Evolutionary conservation across 306 rosid genomes (phyloP).

Genomic region (Cucurbita ficifolia): DNA sequence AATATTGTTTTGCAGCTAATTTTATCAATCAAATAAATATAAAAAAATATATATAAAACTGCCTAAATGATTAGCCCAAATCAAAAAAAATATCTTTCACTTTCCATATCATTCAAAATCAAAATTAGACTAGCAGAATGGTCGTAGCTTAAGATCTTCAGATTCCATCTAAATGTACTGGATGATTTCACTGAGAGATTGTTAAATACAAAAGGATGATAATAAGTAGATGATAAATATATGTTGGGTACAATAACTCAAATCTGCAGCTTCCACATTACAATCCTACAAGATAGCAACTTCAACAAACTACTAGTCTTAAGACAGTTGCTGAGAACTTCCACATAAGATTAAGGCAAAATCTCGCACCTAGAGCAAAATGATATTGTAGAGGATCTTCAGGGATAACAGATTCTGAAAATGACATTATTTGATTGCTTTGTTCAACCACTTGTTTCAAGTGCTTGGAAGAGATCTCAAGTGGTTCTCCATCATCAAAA

Average conservation of each 20-base stretch:
- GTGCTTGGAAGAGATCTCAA: constrained; percentile 51
- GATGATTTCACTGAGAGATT: neutral
- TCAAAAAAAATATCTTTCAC: neutral
- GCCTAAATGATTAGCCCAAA: neutral
- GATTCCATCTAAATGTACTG: neutral
- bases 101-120: neutral
- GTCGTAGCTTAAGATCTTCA: neutral
- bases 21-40: neutral
- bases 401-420: constrained; percentile 59
- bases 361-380: constrained; percentile 45
- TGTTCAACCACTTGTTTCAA: constrained; percentile 43
- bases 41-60: neutral
- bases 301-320: neutral
- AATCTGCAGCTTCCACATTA: neutral
- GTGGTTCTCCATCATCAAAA: constrained; percentile 49
- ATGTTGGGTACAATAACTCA: neutral
- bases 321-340: neutral
- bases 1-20: neutral
- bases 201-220: neutral
- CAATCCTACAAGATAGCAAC: neutral
- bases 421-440: constrained; percentile 33
- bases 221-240: neutral
- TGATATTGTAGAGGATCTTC: constrained; percentile 21
- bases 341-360: neutral
- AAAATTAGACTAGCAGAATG: too few relatives aligned